These are phyloP conservation scores for Nakaseomyces nivariensis DNA, from an alignment of 1,139 yeast genomes.

Conservation along the genomic window DNA sequence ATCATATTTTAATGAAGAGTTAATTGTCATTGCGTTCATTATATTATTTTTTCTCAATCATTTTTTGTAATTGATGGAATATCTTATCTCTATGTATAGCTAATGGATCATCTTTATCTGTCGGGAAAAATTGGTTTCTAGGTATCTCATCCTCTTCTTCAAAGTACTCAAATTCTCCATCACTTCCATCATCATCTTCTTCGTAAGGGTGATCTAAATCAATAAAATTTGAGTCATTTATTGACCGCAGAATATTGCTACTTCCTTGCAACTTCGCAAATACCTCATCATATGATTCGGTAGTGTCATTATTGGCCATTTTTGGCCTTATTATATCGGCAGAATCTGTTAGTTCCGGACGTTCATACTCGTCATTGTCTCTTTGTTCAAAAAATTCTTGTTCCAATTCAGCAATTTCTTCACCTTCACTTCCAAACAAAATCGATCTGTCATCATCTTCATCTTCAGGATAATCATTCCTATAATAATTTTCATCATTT, in stretches of 20 bases:
- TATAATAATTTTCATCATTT: slow-evolving; percentile 83
- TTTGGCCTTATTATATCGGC: neutral
- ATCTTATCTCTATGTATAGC: slow-evolving; percentile 57
- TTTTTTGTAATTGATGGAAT: slow-evolving; percentile 44
- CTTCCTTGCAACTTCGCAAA: slow-evolving; percentile 29
- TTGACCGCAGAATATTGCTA: slow-evolving; percentile 21
- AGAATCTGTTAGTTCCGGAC: neutral
- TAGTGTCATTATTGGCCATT: neutral
- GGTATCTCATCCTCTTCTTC: slow-evolving; percentile 30
- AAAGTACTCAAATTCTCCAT: slow-evolving; percentile 27
- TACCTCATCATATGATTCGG: slow-evolving; percentile 19
- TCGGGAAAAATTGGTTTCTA: slow-evolving; percentile 42
- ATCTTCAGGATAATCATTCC: slow-evolving; percentile 91
- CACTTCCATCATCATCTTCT: slow-evolving; percentile 16
- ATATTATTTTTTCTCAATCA: slow-evolving; percentile 41
- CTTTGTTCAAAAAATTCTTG: slow-evolving; percentile 9
- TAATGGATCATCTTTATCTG: slow-evolving; percentile 48
- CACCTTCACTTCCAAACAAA: slow-evolving; percentile 32
- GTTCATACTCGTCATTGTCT: slow-evolving; percentile 9
- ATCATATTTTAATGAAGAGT: too few species aligned
- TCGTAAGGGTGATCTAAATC: slow-evolving; percentile 20
- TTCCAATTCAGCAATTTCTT: slow-evolving; percentile 19
- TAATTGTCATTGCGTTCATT: slow-evolving; percentile 8
- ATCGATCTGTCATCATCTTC: slow-evolving; percentile 50
- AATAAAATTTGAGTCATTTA: slow-evolving; percentile 17